Evolutionary conservation across 257 asterid species (phyloP), one percentile per base, ranked within the genome.

Genomic region (Fraxinus quadrangulata): DNA sequence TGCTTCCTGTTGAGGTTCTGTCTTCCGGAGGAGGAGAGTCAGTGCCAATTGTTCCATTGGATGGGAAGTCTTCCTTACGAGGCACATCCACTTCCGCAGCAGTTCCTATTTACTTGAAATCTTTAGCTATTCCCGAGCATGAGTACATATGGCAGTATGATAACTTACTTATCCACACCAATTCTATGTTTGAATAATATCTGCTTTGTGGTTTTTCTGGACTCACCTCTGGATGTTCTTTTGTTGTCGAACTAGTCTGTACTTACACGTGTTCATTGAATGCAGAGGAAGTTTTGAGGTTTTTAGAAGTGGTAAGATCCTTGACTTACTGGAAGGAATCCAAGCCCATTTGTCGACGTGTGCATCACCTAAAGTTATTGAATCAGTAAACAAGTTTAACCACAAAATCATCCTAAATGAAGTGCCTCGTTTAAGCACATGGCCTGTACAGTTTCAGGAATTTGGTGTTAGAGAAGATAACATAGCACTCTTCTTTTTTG

Each of bases 391-490:
- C 82, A 92, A 85, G 79, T 90, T 94, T 81, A 83, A 87, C 69
- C 86, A 83, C 68, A 89, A 80, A 87, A 79, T 92, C 67, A 67
- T 85, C 40, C 86, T 94, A 74, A 54, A 83, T 80, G 96, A 94
- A 88, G 92, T 92, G 83, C 89, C 97, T 66, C 98, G 96, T 73
- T n/a, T 79, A 80, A 94, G 90, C 84, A 80, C 84, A 80, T 94
- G 98, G 98, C 98, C 98, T 0, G 70, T 79, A 59, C 97, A 94
- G 86, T 94, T 94, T 83, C 96, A 88, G 88, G 96, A 92, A 75
- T 67, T 83, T 85, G 97, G 96, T 77, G 97, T 92, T 73, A 82
- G 76, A 68, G 96, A 92, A 78, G 96, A 92, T 78, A 87, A 90
- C 78, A 82, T 94, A 49, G 98, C 93, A 36, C 90, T 94, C 71